Percentiles rank a stretch among this genome's conserved stretches.
These are phyloP conservation scores for Dothiorella sarmentorum DNA, from an alignment of 2,329 filamentous ascomycete genomes.

Conservation along the genomic window DNA sequence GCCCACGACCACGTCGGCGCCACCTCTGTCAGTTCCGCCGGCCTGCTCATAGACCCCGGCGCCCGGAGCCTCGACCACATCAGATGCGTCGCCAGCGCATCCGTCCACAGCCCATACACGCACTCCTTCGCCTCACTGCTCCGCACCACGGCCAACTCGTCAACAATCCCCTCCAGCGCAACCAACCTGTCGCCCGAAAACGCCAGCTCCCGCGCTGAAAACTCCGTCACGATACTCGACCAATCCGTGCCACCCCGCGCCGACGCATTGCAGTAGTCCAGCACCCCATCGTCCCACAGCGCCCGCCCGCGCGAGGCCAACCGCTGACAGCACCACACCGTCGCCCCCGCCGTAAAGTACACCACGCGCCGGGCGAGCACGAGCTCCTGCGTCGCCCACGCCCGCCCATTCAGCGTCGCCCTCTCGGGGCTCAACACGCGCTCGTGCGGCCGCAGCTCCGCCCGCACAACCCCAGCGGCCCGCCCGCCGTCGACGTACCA, in stretches of 20 bases:
- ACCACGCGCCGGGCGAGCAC: not conserved
- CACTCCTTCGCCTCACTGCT: not conserved
- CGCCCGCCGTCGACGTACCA: not conserved
- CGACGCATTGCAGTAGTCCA: not conserved
- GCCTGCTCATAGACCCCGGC: not conserved
- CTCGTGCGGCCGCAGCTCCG: not conserved
- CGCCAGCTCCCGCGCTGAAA: not conserved
- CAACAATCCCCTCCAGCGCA: not conserved
- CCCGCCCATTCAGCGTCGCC: not conserved
- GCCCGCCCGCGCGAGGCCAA: not conserved
- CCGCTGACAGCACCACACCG: not conserved
- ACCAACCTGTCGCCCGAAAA: not conserved
- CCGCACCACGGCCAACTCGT: not conserved
- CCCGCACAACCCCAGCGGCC: not conserved
- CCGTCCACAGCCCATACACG: not conserved
- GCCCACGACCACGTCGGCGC: constrained; percentile 9
- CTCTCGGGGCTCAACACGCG: not conserved
- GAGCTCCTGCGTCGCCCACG: not conserved
- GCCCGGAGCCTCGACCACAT: not conserved
- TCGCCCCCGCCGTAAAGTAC: not conserved
- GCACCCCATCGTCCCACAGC: not conserved
- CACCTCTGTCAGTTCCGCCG: not conserved
- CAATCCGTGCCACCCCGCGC: not conserved
- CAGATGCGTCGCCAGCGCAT: not conserved
- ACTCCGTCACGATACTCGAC: not conserved